Evolutionary conservation across 306 rosid species (phyloP).

Genomic region (Vigna nakashimae): DNA sequence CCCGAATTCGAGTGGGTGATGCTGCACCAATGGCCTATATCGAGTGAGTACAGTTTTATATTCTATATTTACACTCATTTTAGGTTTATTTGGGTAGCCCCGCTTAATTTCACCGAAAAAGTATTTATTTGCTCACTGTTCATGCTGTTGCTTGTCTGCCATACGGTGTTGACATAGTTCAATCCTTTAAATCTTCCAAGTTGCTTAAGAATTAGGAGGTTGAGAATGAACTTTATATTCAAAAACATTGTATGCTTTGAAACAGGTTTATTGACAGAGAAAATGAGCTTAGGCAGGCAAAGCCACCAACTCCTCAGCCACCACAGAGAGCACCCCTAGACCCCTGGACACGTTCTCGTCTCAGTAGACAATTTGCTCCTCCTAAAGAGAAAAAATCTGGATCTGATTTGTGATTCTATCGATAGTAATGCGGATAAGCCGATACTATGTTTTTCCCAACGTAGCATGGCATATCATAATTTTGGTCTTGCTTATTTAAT

Average conservation of each 20-base stretch:
- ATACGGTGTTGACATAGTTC: background rate
- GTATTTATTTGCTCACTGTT: conserved; percentile 1
- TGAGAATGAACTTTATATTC: conserved; percentile 16
- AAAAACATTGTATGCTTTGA: conserved; percentile 11
- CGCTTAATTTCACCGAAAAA: background rate
- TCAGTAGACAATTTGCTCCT: conserved; percentile 76
- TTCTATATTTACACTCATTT: conserved; percentile 31
- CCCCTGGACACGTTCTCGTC: conserved; percentile 89
- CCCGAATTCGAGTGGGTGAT: conserved; percentile 94
- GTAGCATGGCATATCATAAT: conserved; percentile 29
- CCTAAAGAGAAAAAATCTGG: conserved; percentile 74
- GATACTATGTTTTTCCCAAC: background rate
- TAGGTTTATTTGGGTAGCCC: background rate
- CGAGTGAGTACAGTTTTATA: conserved; percentile 78
- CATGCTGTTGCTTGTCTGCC: conserved; percentile 19
- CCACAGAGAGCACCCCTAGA: conserved; percentile 81
- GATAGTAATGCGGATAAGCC: conserved; percentile 1
- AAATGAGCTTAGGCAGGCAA: conserved; percentile 85
- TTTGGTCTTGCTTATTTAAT: conserved; percentile 29
- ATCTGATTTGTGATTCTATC: conserved; percentile 52
- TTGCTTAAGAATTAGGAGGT: conserved; percentile 29
- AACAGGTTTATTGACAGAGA: conserved; percentile 85
- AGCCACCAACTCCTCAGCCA: conserved; percentile 81
- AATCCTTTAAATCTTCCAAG: background rate
- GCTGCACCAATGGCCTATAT: conserved; percentile 99